Base-by-base conservation (phyloP, 2,329 filamentous ascomycete species). In the Pseudocercospora vitis region DNA sequence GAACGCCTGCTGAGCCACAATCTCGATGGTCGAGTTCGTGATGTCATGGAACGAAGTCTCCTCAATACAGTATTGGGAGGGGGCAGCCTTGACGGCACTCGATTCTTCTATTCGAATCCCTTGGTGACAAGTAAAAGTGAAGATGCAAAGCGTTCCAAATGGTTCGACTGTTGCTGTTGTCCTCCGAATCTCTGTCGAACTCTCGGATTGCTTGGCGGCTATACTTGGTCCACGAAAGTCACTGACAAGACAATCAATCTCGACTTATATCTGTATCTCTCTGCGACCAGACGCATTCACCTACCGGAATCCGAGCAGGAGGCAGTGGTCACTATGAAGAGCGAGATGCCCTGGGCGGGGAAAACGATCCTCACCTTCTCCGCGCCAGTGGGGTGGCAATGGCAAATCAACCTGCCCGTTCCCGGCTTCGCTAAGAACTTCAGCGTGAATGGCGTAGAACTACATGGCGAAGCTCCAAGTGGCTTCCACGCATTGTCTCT, bases 21-120 rank as follows among this genome's bases (percentile, higher is more conserved):
- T 11, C 32, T 50, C 23, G 33, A 50, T 14, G 32, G 32, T 24
- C 48, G 48, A 6, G n/a, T 50, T 29, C 33, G 33, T 14, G 48
- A 42, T 42, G 35, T 50, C 24, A 28, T 50, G 35, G 48, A 50
- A 42, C 48, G 32, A 12, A 40, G 48, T 9, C 48, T 50, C 21
- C 35, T 40, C 19, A 50, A 50, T 39, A 42, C 48, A 12, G 32
- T 19, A 2, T 18, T 50, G 6, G 35, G 33, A 18, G 32, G 33
- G 2, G 35, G 21, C 8, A 40, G 33, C 26, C 48, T 40, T 29
- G 48, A 50, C 7, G 48, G 48, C 21, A 50, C 23, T 11, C 19
- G 33, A 11, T 50, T 50, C 23, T 40, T 42, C 14, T 50, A 50
- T 24, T 32, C 35, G 8, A 50, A 50, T 32, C 48, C 32, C 12